phyloP scores from a whole-genome alignment of 805 yeast genomes.

The Dipodascopsis uninucleata region DNA sequence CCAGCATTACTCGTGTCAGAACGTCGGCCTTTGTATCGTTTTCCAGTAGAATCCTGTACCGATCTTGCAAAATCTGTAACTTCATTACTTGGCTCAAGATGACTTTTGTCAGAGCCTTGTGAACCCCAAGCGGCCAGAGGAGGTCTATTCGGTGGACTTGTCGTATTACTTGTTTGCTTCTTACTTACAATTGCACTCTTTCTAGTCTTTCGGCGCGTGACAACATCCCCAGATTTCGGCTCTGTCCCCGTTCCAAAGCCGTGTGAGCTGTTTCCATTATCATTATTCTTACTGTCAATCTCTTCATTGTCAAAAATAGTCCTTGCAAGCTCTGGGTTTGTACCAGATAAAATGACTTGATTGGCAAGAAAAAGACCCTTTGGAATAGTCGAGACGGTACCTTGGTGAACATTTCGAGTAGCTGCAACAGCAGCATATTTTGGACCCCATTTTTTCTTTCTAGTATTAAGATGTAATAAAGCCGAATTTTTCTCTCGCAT shows the following conservation, averaged over 20 bases:
- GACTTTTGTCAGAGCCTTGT: constrained; percentile 8
- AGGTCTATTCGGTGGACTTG: not conserved
- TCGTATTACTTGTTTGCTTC: not conserved
- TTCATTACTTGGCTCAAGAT: not conserved
- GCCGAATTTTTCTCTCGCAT: constrained; percentile 5
- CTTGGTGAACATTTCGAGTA: not conserved
- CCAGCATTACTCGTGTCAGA: not conserved
- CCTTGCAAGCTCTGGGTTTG: constrained; percentile 8
- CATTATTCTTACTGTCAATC: not conserved
- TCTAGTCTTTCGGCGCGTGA: constrained; percentile 16
- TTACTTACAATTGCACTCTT: constrained; percentile 22
- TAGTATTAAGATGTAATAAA: constrained; percentile 9
- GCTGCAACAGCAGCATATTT: constrained; percentile 4
- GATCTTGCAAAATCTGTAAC: constrained; percentile 1
- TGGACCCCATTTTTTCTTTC: constrained; percentile 11
- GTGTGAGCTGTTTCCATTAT: not conserved
- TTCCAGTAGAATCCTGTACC: not conserved
- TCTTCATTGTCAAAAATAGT: constrained; percentile 5
- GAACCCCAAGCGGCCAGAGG: constrained; percentile 11
- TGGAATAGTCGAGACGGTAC: constrained; percentile 11
- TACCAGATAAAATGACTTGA: constrained; percentile 11
- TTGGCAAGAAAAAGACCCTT: constrained; percentile 19
- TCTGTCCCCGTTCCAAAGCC: constrained; percentile 4
- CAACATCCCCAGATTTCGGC: constrained; percentile 8
- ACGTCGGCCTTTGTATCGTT: not conserved